A percentile compares a stretch with the other conserved stretches of the same genome.
These are phyloP conservation scores for Telfairia occidentalis DNA, from an alignment of 331 rosid genomes.

Conservation along the genomic window DNA sequence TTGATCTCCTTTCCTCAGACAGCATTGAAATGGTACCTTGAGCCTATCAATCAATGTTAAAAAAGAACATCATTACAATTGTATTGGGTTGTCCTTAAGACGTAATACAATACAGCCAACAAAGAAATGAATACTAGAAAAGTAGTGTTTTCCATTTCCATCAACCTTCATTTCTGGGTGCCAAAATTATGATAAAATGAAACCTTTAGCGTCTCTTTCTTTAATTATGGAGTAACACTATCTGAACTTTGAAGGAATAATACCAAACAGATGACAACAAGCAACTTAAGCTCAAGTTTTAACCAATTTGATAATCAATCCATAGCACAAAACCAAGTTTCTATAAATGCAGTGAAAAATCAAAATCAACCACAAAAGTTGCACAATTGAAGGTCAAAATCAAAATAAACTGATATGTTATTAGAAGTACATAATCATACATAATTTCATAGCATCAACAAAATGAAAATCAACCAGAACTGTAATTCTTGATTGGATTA, in stretches of 20 bases:
- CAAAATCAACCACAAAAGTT: background rate
- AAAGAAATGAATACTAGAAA: background rate
- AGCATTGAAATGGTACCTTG: slow-evolving; percentile 53
- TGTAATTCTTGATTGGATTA: background rate
- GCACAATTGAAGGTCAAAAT: background rate
- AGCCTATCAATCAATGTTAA: slow-evolving; percentile 43
- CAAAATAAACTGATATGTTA: background rate
- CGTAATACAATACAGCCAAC: background rate
- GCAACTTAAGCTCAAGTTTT: background rate
- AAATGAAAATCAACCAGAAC: background rate
- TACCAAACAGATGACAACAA: background rate
- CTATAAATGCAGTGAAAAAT: background rate
- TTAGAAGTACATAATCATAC: background rate
- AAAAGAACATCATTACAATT: background rate
- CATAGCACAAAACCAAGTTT: background rate
- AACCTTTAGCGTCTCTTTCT: background rate
- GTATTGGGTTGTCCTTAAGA: background rate
- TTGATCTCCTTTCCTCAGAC: slow-evolving; percentile 60
- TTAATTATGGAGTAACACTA: background rate
- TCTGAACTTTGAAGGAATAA: background rate
- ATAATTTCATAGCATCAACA: background rate
- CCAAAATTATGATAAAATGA: background rate
- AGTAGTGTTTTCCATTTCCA: background rate
- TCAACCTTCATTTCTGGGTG: background rate
- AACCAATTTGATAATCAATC: background rate